Conservation (phyloP, 1,284 basidiomycete species). For the Malassezia equina region DNA sequence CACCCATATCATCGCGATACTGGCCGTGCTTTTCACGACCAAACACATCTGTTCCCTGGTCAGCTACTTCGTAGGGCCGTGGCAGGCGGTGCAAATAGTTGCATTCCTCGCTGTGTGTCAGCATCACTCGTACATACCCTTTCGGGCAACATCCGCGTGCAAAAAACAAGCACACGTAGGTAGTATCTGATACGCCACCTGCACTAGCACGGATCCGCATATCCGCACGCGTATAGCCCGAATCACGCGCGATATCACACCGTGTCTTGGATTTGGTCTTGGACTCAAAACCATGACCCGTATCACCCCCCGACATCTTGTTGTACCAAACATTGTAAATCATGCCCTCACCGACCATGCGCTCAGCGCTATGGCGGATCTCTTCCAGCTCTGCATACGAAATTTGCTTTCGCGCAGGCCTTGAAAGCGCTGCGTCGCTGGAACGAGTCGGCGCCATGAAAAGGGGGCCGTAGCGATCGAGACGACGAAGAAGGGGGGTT, state of each 20-base stretch:
- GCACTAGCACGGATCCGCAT: constrained; percentile 9
- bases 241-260: constrained; percentile 76
- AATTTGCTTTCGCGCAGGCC: constrained; percentile 42
- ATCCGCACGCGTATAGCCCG: constrained; percentile 63
- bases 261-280: constrained; percentile 84
- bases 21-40: constrained; percentile 92
- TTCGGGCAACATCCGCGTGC: constrained; percentile 92
- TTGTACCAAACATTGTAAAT: constrained; percentile 86
- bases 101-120: constrained; percentile 65
- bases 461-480: neutral
- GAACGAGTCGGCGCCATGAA: neutral
- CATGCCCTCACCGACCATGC: constrained; percentile 27
- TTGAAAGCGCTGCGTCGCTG: constrained; percentile 7
- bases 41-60: constrained; percentile 91
- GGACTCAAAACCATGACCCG: constrained; percentile 52
- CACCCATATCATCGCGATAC: constrained; percentile 98
- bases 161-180: constrained; percentile 91
- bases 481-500: neutral
- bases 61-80: constrained; percentile 59
- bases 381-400: constrained; percentile 31
- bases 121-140: constrained; percentile 52
- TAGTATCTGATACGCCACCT: constrained; percentile 55
- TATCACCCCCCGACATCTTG: constrained; percentile 67
- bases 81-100: constrained; percentile 78
- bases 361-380: constrained; percentile 35